Conservation (phyloP, 129 eudicot genomes). For the Centella asiatica region DNA sequence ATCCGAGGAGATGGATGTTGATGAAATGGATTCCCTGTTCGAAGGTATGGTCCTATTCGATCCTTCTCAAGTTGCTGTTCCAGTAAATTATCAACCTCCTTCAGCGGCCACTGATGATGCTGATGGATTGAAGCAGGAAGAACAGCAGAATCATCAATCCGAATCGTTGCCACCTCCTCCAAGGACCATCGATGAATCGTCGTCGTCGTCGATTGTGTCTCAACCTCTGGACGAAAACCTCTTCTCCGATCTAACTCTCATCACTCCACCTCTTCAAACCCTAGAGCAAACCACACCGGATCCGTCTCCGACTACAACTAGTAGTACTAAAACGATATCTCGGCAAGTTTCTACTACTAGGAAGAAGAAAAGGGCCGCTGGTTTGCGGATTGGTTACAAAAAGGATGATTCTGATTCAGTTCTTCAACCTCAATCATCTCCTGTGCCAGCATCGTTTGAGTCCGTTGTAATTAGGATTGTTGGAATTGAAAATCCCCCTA, state of each 20-base stretch:
- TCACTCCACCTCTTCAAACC: slow-evolving; percentile 13
- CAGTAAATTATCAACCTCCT: slow-evolving; percentile 19
- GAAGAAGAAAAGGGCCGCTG: slow-evolving; percentile 58
- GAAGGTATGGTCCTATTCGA: slow-evolving; percentile 63
- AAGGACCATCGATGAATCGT: slow-evolving; percentile 13
- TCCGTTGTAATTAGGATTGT: slow-evolving; percentile 11
- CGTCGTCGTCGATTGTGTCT: slow-evolving; percentile 18
- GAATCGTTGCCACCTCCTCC: slow-evolving; percentile 13
- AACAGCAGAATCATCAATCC: slow-evolving; percentile 12
- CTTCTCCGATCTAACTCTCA: slow-evolving; percentile 63
- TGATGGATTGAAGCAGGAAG: slow-evolving; percentile 5
- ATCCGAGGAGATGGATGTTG: slow-evolving; percentile 19
- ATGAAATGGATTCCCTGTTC: slow-evolving; percentile 60
- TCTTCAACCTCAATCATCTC: slow-evolving; percentile 3
- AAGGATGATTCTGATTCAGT: slow-evolving; percentile 11
- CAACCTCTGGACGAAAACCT: slow-evolving; percentile 61
- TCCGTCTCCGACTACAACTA: slow-evolving; percentile 12
- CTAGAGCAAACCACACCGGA: slow-evolving; percentile 2
- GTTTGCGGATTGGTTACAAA: slow-evolving; percentile 52
- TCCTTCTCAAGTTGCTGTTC: slow-evolving; percentile 17
- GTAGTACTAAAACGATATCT: slow-evolving; percentile 8
- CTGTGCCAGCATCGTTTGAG: not conserved
- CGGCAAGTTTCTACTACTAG: slow-evolving; percentile 37
- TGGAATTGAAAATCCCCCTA: not conserved
- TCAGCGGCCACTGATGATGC: not conserved